Evolutionary conservation across 2,329 filamentous ascomycete genomes (phyloP).

Genomic region (Fusarium caatingaense): DNA sequence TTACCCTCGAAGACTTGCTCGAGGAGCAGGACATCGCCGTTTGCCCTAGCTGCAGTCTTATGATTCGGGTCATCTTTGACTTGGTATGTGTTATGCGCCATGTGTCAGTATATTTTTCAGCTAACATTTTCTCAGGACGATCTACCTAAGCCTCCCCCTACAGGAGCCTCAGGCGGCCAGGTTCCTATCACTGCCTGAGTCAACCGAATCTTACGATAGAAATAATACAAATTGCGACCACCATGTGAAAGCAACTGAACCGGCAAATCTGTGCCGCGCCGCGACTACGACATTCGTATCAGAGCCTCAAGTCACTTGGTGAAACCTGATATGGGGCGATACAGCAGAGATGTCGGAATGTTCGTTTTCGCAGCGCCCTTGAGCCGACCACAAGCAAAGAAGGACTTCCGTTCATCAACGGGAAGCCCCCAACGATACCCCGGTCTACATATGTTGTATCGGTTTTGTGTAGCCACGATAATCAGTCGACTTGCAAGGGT

Average conservation of each 20-base stretch:
- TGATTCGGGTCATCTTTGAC: conserved; percentile 96
- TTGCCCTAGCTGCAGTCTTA: conserved; percentile 95
- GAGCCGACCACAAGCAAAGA: not conserved
- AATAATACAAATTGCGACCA: conserved; percentile 1
- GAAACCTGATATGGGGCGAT: not conserved
- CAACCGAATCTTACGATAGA: conserved; percentile 6
- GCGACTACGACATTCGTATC: not conserved
- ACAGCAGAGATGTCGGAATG: not conserved
- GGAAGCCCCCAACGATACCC: not conserved
- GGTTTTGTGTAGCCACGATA: not conserved
- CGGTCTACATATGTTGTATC: not conserved
- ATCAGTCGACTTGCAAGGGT: conserved; percentile 16
- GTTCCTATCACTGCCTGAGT: conserved; percentile 56
- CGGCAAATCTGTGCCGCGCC: not conserved
- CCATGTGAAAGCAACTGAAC: not conserved
- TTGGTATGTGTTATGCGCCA: conserved; percentile 64
- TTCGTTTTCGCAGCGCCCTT: not conserved
- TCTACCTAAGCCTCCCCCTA: conserved; percentile 55
- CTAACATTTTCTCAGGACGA: conserved; percentile 53
- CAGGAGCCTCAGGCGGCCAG: conserved; percentile 49
- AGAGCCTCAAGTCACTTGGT: not conserved
- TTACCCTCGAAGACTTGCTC: conserved; percentile 82
- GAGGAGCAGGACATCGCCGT: conserved; percentile 96
- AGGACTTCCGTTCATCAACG: not conserved
- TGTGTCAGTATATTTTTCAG: too few relatives aligned